Base-by-base conservation (phyloP, 805 yeast species). In the Pichia paraexigua region DNA sequence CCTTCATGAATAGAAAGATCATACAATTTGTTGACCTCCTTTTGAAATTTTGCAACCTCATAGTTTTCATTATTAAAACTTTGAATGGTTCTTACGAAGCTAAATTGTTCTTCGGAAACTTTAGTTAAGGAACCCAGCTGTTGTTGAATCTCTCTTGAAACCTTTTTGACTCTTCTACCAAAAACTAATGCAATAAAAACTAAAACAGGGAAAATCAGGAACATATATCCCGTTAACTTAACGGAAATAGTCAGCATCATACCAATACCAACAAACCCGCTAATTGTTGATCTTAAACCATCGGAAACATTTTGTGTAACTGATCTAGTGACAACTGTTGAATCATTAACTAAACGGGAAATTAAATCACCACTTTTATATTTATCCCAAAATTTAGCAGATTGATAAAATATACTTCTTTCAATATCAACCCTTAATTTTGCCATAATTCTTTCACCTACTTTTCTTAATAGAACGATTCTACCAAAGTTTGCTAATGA, bases 291-390 rank as follows among this genome's bases (percentile, higher is more conserved):
- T 52, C 97, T 72, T 39, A 90, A 75, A n/a, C 98, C 98, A 64
- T 92, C 97, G 52, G 94, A 84, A 24, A 92, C 76, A 64, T 92
- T 91, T 58, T 86, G 92, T 35, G 97, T 88, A 20, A 92, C 79
- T 0, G 96, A 82, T 60, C 84, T 80, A 8, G 96, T 79, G 15
- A 92, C 95, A 43, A 92, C 81, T 30, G 90, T 88, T 1, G 97
- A 86, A 65, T 92, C 98, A 42, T 87, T 85, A 5, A 94, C 85
- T 46, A 92, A 71, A 55, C 98, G 74, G 6, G 96, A 88, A 43
- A 92, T 89, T 60, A 92, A 73, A 64, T 92, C 98, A 41, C 98
- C 98, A 11, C 90, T 89, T 56, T 91, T 80, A 53, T 94, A 90
- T 32, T 82, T 81, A 62, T 92, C 98, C 69, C 91, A 82, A 61